Percentiles rank a stretch among this genome's conserved stretches.
Conservation (phyloP, 2,329 filamentous ascomycete species). For the Paecilomyces niveus region DNA sequence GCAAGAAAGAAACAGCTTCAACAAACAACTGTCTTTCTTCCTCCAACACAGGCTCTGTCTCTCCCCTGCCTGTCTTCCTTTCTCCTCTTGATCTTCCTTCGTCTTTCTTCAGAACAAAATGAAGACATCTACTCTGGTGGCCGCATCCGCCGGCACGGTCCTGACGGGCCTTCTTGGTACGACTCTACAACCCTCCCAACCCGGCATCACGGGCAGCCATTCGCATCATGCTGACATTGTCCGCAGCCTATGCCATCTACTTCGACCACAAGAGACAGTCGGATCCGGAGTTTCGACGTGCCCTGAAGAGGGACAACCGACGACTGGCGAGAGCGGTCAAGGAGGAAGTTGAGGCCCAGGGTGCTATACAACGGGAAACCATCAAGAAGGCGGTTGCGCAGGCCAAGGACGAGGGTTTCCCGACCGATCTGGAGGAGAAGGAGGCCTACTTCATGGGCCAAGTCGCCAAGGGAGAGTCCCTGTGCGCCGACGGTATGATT, state of each 20-base stretch:
- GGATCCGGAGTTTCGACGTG: slow-evolving; percentile 56
- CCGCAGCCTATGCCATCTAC: slow-evolving; percentile 56
- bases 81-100: slow-evolving; percentile 1
- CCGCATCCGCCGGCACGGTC: slow-evolving; percentile 52
- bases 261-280: slow-evolving; percentile 60
- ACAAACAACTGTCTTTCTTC: not conserved
- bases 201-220: not conserved
- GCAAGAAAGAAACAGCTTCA: not conserved
- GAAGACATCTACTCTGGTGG: slow-evolving; percentile 51
- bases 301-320: slow-evolving; percentile 46
- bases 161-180: slow-evolving; percentile 51
- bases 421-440: slow-evolving; percentile 80
- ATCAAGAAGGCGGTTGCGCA: slow-evolving; percentile 71
- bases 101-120: slow-evolving; percentile 18
- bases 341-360: slow-evolving; percentile 41
- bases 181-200: not conserved
- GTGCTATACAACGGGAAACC: slow-evolving; percentile 48
- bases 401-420: slow-evolving; percentile 88
- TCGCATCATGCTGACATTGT: slow-evolving; percentile 6
- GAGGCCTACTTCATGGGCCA: slow-evolving; percentile 96
- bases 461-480: slow-evolving; percentile 77
- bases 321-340: slow-evolving; percentile 40
- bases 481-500: slow-evolving; percentile 71
- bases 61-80: slow-evolving; percentile 2
- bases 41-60: not conserved